phyloP scores from a whole-genome alignment of 305 asterid species.

The Stenogyne calaminthoides region DNA sequence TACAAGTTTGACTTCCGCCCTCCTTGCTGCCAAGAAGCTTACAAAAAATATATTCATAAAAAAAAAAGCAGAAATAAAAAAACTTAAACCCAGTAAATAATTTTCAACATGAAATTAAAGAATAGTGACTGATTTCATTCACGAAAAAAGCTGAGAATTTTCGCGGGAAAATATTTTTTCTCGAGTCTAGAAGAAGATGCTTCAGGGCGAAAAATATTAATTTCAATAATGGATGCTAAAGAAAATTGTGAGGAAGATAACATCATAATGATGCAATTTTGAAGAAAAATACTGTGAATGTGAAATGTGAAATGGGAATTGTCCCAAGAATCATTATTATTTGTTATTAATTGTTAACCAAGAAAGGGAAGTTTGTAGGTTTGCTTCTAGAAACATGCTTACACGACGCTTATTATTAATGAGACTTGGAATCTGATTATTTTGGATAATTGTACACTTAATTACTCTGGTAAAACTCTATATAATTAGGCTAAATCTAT shows the following conservation, averaged over 20 bases:
- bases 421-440: too few species aligned
- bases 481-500: too few species aligned
- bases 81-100: background rate
- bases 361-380: background rate
- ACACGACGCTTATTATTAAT: background rate
- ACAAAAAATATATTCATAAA: slow-evolving; percentile 25
- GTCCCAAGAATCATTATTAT: background rate
- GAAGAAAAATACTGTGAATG: background rate
- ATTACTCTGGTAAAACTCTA: too few species aligned
- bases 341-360: slow-evolving; percentile 23
- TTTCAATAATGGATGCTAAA: background rate
- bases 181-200: slow-evolving; percentile 21
- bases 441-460: too few species aligned
- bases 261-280: background rate
- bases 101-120: background rate
- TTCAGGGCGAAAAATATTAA: slow-evolving; percentile 19
- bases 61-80: background rate
- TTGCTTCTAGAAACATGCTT: slow-evolving; percentile 36
- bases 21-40: slow-evolving; percentile 39
- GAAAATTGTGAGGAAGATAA: background rate
- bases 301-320: background rate
- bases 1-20: slow-evolving; percentile 46
- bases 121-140: background rate
- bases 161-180: slow-evolving; percentile 25
- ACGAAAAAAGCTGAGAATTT: background rate